These are phyloP conservation scores for Pseudocercospora crystallina DNA, from an alignment of 2,329 filamentous ascomycete species.

Conservation along the genomic window DNA sequence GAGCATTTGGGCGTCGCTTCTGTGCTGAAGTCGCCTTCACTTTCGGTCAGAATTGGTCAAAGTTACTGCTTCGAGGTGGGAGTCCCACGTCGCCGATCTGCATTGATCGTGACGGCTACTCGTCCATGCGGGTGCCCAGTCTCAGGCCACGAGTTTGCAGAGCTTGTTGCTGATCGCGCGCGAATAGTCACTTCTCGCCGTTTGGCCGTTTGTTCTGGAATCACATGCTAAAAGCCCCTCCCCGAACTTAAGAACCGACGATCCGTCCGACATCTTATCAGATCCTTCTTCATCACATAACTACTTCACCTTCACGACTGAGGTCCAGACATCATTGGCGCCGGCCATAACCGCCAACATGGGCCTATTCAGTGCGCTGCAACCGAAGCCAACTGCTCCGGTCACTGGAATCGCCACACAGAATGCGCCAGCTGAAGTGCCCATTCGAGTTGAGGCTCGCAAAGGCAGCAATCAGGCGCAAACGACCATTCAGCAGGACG, in stretches of 20 bases:
- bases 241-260: not conserved
- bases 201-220: not conserved
- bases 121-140: conserved; percentile 3
- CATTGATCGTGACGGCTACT: not conserved
- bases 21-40: not conserved
- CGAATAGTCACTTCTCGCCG: not conserved
- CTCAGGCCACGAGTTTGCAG: not conserved
- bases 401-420: conserved; percentile 1
- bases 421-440: not conserved
- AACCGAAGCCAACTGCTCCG: conserved; percentile 1
- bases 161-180: not conserved
- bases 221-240: not conserved
- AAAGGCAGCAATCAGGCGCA: not conserved
- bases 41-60: not conserved
- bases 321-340: not conserved
- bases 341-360: not conserved
- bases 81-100: not conserved
- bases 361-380: conserved; percentile 3
- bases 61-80: not conserved
- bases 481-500: no score
- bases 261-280: conserved; percentile 2
- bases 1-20: conserved; percentile 3
- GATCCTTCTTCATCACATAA: not conserved
- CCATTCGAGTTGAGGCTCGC: not conserved
- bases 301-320: not conserved